These are phyloP conservation scores for Cordyceps cateniannulata DNA, from an alignment of 2,329 filamentous ascomycete genomes.

Conservation along the genomic window DNA sequence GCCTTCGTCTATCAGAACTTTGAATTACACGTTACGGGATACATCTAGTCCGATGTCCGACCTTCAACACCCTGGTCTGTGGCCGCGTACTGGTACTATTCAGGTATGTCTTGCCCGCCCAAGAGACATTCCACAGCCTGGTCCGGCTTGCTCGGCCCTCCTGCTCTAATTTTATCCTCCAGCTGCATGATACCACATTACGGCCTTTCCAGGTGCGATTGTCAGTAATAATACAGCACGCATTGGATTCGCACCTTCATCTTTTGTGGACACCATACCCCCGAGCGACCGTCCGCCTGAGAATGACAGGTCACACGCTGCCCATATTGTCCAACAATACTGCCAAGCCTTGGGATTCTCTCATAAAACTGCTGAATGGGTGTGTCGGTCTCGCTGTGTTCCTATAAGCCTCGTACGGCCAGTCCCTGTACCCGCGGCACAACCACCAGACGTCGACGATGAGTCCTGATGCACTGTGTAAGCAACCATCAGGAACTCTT, in stretches of 20 bases:
- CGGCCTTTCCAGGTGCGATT: not conserved
- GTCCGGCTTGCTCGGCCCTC: not conserved
- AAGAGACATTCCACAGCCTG: constrained; percentile 2
- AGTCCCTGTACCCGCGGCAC: not conserved
- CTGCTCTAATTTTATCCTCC: not conserved
- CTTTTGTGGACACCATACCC: constrained; percentile 5
- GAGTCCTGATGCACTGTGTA: not conserved
- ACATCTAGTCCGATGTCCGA: not conserved
- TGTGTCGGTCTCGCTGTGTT: not conserved
- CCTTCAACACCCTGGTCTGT: not conserved
- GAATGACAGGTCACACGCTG: constrained; percentile 11
- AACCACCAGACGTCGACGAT: not conserved
- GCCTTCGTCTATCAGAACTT: not conserved
- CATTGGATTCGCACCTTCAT: not conserved
- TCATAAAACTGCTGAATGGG: not conserved
- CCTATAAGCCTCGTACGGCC: not conserved
- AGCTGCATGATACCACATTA: not conserved
- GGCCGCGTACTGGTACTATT: not conserved
- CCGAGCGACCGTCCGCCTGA: not conserved
- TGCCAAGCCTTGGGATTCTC: constrained; percentile 6
- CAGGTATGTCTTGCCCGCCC: not conserved
- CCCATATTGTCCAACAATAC: not conserved
- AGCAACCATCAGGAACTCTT: not conserved
- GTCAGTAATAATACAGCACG: not conserved
- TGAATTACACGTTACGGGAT: not conserved